phyloP scores from a whole-genome alignment of 2,329 filamentous ascomycete genomes.

The Tolypocladium guangdongense region DNA sequence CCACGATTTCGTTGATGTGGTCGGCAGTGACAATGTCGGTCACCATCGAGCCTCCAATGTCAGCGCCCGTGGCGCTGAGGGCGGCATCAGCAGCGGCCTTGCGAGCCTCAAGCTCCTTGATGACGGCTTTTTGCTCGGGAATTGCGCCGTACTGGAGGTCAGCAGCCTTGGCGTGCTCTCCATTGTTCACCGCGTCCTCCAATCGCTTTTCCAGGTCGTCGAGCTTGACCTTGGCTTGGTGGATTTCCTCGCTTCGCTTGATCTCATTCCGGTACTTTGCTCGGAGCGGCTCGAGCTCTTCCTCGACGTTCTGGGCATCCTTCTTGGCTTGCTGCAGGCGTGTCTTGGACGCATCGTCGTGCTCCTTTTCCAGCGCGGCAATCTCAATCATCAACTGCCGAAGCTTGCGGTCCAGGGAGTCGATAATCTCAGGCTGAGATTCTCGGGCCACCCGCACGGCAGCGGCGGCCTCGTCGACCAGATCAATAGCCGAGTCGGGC shows the following conservation, averaged over 20 bases:
- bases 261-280: constrained; percentile 96
- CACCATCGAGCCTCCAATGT: constrained; percentile 61
- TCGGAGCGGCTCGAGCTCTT: constrained; percentile 81
- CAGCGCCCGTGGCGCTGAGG: constrained; percentile 42
- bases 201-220: constrained; percentile 85
- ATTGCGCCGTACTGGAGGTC: constrained; percentile 97
- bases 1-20: constrained; percentile 98
- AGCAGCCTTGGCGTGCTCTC: constrained; percentile 77
- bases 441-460: constrained; percentile 94
- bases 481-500: constrained; percentile 91
- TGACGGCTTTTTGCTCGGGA: constrained; percentile 74
- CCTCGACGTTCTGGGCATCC: constrained; percentile 87
- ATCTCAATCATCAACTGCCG: constrained; percentile 96
- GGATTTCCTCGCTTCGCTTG: constrained; percentile 79
- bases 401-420: constrained; percentile 82
- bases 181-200: constrained; percentile 81
- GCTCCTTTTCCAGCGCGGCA: constrained; percentile 84
- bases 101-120: constrained; percentile 70
- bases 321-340: constrained; percentile 75
- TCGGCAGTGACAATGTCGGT: constrained; percentile 93
- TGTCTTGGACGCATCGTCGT: constrained; percentile 81
- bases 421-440: constrained; percentile 90
- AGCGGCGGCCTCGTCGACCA: constrained; percentile 92
- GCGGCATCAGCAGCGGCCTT: constrained; percentile 69
- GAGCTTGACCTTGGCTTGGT: constrained; percentile 89